Evolutionary conservation across 139 green algal genomes (phyloP).

Genomic region (Zygnema cylindricum): DNA sequence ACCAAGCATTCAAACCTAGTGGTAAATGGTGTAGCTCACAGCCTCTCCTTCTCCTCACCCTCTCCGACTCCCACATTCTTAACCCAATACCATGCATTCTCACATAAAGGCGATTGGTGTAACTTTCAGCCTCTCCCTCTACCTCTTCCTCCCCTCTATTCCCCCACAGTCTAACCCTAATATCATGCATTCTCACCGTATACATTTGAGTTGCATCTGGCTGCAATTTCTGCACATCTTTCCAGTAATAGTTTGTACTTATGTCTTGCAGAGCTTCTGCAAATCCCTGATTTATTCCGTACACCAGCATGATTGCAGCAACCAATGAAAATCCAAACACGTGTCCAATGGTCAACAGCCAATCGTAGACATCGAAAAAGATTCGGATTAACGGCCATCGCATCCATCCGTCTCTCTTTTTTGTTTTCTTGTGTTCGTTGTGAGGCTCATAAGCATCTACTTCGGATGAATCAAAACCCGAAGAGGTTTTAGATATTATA

Average conservation of each 20-base stretch:
- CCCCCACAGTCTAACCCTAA: neutral
- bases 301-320: slow-evolving; percentile 38
- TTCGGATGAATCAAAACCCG: too few species aligned
- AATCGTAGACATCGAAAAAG: slow-evolving; percentile 27
- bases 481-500: too few species aligned
- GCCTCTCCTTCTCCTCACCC: too few species aligned
- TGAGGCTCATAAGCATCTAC: too few species aligned
- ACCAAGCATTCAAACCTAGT: too few species aligned
- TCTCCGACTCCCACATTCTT: too few species aligned
- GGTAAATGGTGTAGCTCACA: too few species aligned
- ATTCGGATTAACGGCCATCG: neutral
- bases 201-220: slow-evolving; percentile 34
- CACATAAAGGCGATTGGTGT: neutral
- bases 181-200: neutral
- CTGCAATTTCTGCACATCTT: slow-evolving; percentile 43
- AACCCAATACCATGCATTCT: neutral
- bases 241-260: slow-evolving; percentile 51
- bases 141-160: neutral
- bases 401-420: neutral
- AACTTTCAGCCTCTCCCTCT: slow-evolving; percentile 10
- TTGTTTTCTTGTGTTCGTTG: too few species aligned
- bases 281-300: slow-evolving; percentile 55
- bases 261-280: slow-evolving; percentile 15
- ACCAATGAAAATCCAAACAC: slow-evolving; percentile 42
- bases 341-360: slow-evolving; percentile 1